Percentiles rank a stretch among this genome's conserved stretches.
phyloP scores from a whole-genome alignment of 2,329 filamentous ascomycete species.

The Fusarium pseudoanthophilum region DNA sequence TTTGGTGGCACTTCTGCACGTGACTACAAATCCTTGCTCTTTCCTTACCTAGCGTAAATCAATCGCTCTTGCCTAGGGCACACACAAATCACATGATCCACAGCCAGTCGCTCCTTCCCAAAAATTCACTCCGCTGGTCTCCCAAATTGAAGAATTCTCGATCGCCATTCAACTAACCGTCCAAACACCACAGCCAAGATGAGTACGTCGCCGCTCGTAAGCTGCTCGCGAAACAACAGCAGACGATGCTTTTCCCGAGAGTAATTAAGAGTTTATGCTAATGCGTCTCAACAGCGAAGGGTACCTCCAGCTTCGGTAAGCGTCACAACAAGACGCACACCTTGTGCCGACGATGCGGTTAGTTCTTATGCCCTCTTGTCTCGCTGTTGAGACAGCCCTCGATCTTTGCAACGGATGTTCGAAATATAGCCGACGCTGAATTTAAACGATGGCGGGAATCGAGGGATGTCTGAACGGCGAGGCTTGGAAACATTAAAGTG shows the following conservation, averaged over 20 bases:
- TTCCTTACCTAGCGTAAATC: background rate
- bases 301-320: slow-evolving; percentile 68
- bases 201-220: slow-evolving; percentile 58
- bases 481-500: background rate
- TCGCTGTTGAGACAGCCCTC: slow-evolving; percentile 28
- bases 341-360: slow-evolving; percentile 97
- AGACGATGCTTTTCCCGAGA: slow-evolving; percentile 30
- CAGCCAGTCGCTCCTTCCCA: no score
- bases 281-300: slow-evolving; percentile 60
- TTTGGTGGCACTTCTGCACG: background rate
- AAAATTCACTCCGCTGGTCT: slow-evolving; percentile 48
- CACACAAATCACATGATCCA: no score
- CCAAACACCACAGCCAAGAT: slow-evolving; percentile 64
- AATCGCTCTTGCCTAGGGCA: no score
- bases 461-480: slow-evolving; percentile 22
- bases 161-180: slow-evolving; percentile 54
- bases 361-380: slow-evolving; percentile 57
- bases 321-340: slow-evolving; percentile 98
- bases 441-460: slow-evolving; percentile 23
- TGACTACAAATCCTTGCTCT: background rate
- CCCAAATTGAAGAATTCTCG: slow-evolving; percentile 51
- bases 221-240: slow-evolving; percentile 29
- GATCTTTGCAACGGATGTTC: slow-evolving; percentile 22
- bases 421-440: slow-evolving; percentile 18
- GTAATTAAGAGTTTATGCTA: slow-evolving; percentile 33